Percentiles rank a stretch among this genome's conserved stretches.
Conservation (phyloP, 768 basidiomycete genomes). For the Pulveroboletus sp. region DNA sequence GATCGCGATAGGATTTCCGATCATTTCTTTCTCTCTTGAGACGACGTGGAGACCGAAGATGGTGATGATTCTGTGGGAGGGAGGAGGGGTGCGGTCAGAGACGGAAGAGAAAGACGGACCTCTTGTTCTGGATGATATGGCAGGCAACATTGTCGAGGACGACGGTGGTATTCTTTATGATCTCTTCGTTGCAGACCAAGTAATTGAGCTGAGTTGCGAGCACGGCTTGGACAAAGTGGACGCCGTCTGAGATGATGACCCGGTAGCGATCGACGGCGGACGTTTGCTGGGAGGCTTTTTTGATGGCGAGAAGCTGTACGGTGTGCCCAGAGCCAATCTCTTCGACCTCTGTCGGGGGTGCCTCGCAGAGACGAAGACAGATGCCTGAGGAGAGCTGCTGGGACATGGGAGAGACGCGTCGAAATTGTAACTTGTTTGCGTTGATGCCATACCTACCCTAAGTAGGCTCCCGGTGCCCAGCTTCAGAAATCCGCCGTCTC, state of each 20-base stretch:
- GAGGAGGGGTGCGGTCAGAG: background rate
- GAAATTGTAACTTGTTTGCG: conserved; percentile 21
- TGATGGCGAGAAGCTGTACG: conserved; percentile 81
- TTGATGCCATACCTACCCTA: too few relatives aligned
- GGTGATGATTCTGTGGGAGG: conserved; percentile 77
- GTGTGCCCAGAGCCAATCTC: conserved; percentile 38
- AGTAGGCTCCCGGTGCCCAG: too few relatives aligned
- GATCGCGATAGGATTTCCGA: conserved; percentile 56
- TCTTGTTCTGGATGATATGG: conserved; percentile 79
- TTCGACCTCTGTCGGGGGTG: conserved; percentile 33
- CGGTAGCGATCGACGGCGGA: conserved; percentile 57
- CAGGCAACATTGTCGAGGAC: conserved; percentile 72
- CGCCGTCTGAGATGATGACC: conserved; percentile 88
- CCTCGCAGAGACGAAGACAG: conserved; percentile 45
- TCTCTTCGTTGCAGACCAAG: conserved; percentile 57
- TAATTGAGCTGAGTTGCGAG: conserved; percentile 86
- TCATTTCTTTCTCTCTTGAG: conserved; percentile 56
- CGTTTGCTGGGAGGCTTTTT: conserved; percentile 51
- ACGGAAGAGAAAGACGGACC: conserved; percentile 40
- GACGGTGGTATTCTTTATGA: conserved; percentile 66
- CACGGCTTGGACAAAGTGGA: conserved; percentile 88
- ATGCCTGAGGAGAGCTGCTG: conserved; percentile 56
- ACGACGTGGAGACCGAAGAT: conserved; percentile 64
- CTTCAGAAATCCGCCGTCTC: too few relatives aligned
- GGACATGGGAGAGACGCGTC: conserved; percentile 30